Evolutionary conservation across 169 alveolate species (phyloP).

Genomic region (Plasmodium ovale): DNA sequence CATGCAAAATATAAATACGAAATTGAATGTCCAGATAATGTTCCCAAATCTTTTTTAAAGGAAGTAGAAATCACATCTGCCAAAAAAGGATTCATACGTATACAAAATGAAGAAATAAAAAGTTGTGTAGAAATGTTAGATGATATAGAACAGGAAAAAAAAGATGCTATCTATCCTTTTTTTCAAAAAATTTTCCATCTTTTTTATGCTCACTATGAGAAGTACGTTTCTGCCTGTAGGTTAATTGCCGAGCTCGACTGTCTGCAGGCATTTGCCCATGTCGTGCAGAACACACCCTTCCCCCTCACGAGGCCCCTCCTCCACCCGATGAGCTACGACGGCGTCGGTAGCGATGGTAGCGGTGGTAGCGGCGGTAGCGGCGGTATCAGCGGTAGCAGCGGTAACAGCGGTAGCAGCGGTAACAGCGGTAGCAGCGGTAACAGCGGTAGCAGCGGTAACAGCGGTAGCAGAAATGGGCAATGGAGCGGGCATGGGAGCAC

Average conservation of each 20-base stretch:
- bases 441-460: background rate
- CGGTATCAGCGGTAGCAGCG: background rate
- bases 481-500: no score
- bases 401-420: background rate
- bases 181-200: conserved; percentile 85
- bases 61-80: conserved; percentile 94
- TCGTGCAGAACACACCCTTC: conserved; percentile 47
- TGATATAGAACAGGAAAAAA: conserved; percentile 90
- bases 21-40: conserved; percentile 89
- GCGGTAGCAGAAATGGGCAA: conserved; percentile 28
- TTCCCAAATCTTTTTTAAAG: conserved; percentile 80
- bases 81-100: conserved; percentile 92
- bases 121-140: conserved; percentile 86
- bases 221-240: conserved; percentile 54
- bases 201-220: conserved; percentile 84
- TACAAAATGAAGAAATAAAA: conserved; percentile 81
- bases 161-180: conserved; percentile 89
- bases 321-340: conserved; percentile 12
- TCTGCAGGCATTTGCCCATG: conserved; percentile 90
- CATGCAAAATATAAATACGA: conserved; percentile 93
- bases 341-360: background rate
- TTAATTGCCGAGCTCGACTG: conserved; percentile 94
- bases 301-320: conserved; percentile 38
- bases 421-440: conserved; percentile 1
- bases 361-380: background rate